These are phyloP conservation scores for Castanea crenata DNA, from an alignment of 306 rosid genomes.

Conservation along the genomic window DNA sequence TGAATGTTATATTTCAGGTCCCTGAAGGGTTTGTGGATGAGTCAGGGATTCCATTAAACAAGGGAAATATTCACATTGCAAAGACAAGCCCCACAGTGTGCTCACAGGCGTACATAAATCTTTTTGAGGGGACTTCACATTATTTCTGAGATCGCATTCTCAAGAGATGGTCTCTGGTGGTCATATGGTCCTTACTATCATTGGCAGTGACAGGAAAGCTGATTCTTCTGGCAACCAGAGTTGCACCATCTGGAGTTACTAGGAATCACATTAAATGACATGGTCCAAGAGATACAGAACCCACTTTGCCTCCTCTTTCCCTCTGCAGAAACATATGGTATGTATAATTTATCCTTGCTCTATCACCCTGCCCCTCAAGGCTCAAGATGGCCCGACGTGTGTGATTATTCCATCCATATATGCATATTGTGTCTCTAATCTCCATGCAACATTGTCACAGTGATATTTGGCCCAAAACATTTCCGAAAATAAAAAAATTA, in stretches of 20 bases:
- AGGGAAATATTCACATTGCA: slow-evolving; percentile 15
- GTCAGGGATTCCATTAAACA: slow-evolving; percentile 24
- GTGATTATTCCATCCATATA: no score
- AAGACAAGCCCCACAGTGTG: not conserved
- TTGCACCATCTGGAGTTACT: not conserved
- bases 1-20: slow-evolving; percentile 4
- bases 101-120: not conserved
- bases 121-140: not conserved
- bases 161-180: not conserved
- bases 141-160: not conserved
- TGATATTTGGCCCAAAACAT: no score
- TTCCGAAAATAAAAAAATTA: no score
- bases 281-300: not conserved
- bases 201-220: not conserved
- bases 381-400: no score
- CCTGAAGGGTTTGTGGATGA: slow-evolving; percentile 20
- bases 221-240: not conserved
- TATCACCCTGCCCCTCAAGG: no score
- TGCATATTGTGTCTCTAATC: no score
- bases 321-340: not conserved
- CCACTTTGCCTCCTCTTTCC: not conserved
- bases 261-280: not conserved
- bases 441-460: no score
- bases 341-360: no score
- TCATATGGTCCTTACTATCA: not conserved